Evolutionary conservation across 768 basidiomycete genomes (phyloP).

Genomic region (Mycena alexandri): DNA sequence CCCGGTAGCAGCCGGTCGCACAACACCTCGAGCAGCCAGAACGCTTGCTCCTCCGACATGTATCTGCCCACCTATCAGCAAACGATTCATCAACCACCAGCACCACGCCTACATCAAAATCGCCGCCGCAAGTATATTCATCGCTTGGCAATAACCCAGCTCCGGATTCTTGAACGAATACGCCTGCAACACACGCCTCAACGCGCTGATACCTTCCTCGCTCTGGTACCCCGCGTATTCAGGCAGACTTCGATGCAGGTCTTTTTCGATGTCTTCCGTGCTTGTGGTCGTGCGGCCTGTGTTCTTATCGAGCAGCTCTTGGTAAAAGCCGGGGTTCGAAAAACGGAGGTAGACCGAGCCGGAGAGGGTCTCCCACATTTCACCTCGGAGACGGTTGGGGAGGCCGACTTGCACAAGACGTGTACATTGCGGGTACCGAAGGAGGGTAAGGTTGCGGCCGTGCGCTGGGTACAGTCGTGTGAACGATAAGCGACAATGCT

Average conservation of each 20-base stretch:
- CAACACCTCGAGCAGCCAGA: conserved; percentile 95
- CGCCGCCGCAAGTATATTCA: conserved; percentile 98
- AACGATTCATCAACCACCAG: neutral
- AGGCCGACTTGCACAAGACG: conserved; percentile 98
- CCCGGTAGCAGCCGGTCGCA: conserved; percentile 96
- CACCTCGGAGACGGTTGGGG: conserved; percentile 93
- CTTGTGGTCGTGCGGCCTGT: conserved; percentile 85
- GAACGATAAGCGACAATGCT: conserved; percentile 25
- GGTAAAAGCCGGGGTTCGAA: conserved; percentile 86
- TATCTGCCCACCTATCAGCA: conserved; percentile 68
- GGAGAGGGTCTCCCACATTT: conserved; percentile 98
- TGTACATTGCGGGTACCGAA: conserved; percentile 96
- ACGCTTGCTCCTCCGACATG: conserved; percentile 99
- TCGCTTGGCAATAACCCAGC: conserved; percentile 96
- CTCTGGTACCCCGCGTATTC: conserved; percentile 97
- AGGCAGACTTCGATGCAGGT: conserved; percentile 93
- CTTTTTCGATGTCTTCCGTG: conserved; percentile 99
- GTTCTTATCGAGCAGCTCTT: conserved; percentile 79
- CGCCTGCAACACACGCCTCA: conserved; percentile 92
- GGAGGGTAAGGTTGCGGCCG: conserved; percentile 93
- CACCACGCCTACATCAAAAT: conserved; percentile 79
- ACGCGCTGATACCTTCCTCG: conserved; percentile 84
- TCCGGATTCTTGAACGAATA: conserved; percentile 97
- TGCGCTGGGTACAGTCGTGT: conserved; percentile 66
- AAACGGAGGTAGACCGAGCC: conserved; percentile 94